Evolutionary conservation across 2,329 filamentous ascomycete genomes (phyloP).

Genomic region (Shiraia sp.): DNA sequence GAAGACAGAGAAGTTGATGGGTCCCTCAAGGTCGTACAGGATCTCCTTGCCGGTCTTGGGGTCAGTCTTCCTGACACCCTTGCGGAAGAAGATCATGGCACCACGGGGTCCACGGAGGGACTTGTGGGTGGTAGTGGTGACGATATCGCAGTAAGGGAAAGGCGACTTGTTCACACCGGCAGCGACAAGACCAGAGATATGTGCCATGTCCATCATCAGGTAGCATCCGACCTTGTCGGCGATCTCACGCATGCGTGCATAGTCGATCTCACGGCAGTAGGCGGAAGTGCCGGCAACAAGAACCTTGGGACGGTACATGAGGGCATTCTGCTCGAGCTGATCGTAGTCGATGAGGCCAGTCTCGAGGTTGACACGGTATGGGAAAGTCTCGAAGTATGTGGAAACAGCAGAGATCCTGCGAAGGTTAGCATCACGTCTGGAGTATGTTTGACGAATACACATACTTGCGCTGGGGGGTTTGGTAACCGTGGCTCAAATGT

Average conservation of each 20-base stretch:
- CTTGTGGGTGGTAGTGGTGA: constrained; percentile 98
- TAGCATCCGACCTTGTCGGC: constrained; percentile 91
- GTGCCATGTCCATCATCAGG: constrained; percentile 93
- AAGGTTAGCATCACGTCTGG: constrained; percentile 1
- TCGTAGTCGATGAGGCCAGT: constrained; percentile 96
- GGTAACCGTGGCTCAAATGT: constrained; percentile 95
- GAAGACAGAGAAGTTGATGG: constrained; percentile 97
- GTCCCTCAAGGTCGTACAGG: constrained; percentile 85
- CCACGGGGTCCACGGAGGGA: constrained; percentile 91
- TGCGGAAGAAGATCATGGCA: constrained; percentile 98
- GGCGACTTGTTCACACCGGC: constrained; percentile 89
- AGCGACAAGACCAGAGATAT: constrained; percentile 92
- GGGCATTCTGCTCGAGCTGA: constrained; percentile 82
- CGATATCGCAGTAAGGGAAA: constrained; percentile 87
- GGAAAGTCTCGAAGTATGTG: constrained; percentile 98
- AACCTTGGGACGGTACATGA: constrained; percentile 91
- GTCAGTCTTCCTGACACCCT: constrained; percentile 81
- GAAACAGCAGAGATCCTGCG: constrained; percentile 90
- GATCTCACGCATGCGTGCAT: constrained; percentile 87
- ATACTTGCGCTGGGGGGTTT: constrained; percentile 89
- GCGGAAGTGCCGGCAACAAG: constrained; percentile 94
- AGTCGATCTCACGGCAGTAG: constrained; percentile 95
- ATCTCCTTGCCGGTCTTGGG: constrained; percentile 84
- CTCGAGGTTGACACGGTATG: constrained; percentile 86
- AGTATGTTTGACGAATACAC: constrained; percentile 29